Evolutionary conservation across 1,284 basidiomycete species (phyloP).

Genomic region (Omphalotus olearius): DNA sequence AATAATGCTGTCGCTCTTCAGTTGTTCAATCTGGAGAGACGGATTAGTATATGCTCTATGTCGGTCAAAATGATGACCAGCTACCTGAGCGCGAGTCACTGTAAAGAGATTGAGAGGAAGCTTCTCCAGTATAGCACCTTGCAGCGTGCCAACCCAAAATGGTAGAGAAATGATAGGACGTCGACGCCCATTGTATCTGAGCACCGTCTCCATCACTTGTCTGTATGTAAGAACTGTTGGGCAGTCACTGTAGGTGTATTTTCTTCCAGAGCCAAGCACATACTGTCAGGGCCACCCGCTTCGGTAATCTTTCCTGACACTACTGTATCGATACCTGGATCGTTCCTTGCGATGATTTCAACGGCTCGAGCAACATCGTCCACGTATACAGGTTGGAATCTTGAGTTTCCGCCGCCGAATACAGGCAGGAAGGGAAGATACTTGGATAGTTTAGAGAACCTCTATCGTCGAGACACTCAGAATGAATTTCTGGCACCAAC

Average conservation of each 20-base stretch:
- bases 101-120: conserved; percentile 65
- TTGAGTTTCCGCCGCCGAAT: conserved; percentile 60
- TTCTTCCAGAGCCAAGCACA: conserved; percentile 16
- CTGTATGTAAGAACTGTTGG: conserved; percentile 57
- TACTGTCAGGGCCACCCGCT: conserved; percentile 66
- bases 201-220: conserved; percentile 59
- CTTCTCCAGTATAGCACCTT: conserved; percentile 57
- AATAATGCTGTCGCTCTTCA: conserved; percentile 9
- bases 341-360: conserved; percentile 50
- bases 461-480: conserved; percentile 29
- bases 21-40: conserved; percentile 2
- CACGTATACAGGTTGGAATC: conserved; percentile 71
- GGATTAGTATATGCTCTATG: no score
- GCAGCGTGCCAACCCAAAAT: conserved; percentile 53
- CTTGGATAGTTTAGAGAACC: conserved; percentile 55
- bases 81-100: conserved; percentile 62
- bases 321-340: conserved; percentile 32
- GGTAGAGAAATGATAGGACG: conserved; percentile 61
- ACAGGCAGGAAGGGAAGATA: conserved; percentile 67
- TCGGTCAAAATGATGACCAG: no score
- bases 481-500: conserved; percentile 2
- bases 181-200: conserved; percentile 45
- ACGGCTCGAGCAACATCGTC: conserved; percentile 59
- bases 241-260: neutral
- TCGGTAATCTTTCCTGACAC: conserved; percentile 59